These are phyloP conservation scores for Ceratorhiza oryzae-sativae DNA, from an alignment of 1,284 basidiomycete genomes.

Conservation along the genomic window DNA sequence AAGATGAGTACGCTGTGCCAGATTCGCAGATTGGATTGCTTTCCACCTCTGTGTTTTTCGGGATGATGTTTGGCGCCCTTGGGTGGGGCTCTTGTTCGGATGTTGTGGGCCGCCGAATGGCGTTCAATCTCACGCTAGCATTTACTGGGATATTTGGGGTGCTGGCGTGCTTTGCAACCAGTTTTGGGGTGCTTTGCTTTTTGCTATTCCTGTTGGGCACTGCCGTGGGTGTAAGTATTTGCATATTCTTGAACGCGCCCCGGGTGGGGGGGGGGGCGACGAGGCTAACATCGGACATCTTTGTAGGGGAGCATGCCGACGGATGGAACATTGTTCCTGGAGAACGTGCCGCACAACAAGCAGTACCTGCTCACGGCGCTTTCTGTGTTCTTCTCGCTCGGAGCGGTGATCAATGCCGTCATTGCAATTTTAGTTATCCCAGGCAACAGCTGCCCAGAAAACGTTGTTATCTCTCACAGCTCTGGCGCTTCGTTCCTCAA, in stretches of 20 bases:
- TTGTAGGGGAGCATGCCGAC: conserved; percentile 91
- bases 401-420: conserved; percentile 82
- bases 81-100: conserved; percentile 86
- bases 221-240: conserved; percentile 78
- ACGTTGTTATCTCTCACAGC: background rate
- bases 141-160: conserved; percentile 91
- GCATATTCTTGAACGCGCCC: background rate
- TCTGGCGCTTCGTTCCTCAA: background rate
- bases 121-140: conserved; percentile 92
- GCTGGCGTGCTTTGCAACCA: conserved; percentile 71
- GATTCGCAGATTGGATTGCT: conserved; percentile 77
- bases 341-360: conserved; percentile 91
- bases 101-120: conserved; percentile 81
- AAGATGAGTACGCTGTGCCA: conserved; percentile 81
- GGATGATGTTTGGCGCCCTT: conserved; percentile 96
- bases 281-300: background rate
- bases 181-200: conserved; percentile 75
- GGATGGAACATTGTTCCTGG: conserved; percentile 91
- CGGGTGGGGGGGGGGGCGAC: background rate
- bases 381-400: conserved; percentile 95
- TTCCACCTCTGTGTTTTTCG: conserved; percentile 83
- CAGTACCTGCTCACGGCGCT: conserved; percentile 93
- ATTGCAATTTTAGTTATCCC: conserved; percentile 83
- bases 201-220: conserved; percentile 88
- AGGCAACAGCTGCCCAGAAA: conserved; percentile 68